Conservation (phyloP, 2,329 filamentous ascomycete species). For the Ceratocystis destructans region DNA sequence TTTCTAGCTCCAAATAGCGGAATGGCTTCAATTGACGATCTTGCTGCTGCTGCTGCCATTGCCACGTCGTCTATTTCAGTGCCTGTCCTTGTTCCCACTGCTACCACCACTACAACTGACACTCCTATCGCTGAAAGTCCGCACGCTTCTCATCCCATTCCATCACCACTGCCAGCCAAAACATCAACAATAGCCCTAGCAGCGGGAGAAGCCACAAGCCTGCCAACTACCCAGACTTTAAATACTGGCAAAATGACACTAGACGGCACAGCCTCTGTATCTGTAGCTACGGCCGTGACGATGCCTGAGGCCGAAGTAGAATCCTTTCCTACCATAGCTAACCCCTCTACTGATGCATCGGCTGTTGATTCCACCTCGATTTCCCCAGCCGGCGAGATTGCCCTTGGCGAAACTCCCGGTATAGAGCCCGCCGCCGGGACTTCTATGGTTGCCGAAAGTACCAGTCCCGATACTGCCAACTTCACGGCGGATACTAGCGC, state of each 20-base stretch:
- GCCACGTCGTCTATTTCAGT: slow-evolving; percentile 27
- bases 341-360: background rate
- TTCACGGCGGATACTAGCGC: slow-evolving; percentile 11
- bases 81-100: slow-evolving; percentile 23
- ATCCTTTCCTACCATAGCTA: background rate
- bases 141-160: background rate
- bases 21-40: slow-evolving; percentile 38
- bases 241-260: background rate
- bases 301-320: background rate
- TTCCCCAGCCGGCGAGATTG: background rate
- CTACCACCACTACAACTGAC: slow-evolving; percentile 15
- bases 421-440: background rate
- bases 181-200: background rate
- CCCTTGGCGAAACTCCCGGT: background rate
- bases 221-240: background rate
- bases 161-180: background rate
- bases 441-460: background rate
- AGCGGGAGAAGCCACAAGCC: background rate
- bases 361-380: background rate
- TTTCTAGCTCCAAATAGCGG: background rate
- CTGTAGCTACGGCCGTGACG: slow-evolving; percentile 5
- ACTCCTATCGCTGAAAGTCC: background rate
- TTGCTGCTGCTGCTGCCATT: slow-evolving; percentile 35
- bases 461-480: background rate
- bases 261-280: slow-evolving; percentile 11